phyloP scores from a whole-genome alignment of 345 rosid genomes.

The Rhodamnia argentea region DNA sequence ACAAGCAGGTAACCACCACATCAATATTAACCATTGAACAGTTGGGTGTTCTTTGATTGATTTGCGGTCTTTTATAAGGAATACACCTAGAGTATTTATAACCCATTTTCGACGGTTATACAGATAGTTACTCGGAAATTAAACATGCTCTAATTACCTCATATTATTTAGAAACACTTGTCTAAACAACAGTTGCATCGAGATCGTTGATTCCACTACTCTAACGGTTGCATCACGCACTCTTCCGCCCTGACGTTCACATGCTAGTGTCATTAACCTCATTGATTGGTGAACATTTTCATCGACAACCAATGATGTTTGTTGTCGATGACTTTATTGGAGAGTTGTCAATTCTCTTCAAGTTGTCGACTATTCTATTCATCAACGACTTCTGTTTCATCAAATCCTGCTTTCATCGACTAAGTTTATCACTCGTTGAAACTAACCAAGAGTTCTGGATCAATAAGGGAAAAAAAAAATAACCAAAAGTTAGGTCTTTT shows the following conservation, averaged over 20 bases:
- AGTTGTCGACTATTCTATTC: neutral
- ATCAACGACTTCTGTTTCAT: neutral
- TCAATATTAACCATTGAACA: no score
- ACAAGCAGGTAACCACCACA: no score
- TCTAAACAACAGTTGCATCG: no score
- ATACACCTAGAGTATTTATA: no score
- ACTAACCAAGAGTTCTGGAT: neutral
- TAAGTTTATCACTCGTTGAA: neutral
- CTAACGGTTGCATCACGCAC: neutral
- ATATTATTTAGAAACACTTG: no score
- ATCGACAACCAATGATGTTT: neutral
- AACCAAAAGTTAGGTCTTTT: neutral
- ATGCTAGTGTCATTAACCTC: neutral
- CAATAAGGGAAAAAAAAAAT: neutral
- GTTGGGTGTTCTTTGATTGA: no score
- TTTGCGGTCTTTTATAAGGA: no score
- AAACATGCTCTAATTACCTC: no score
- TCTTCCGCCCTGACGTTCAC: neutral
- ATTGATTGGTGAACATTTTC: no score
- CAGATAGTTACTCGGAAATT: no score
- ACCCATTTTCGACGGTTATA: no score
- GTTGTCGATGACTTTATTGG: neutral
- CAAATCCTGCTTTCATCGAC: neutral
- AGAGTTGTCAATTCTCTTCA: neutral
- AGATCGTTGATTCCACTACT: neutral